Base-by-base conservation (phyloP, 1,284 basidiomycete species). In the Polyporus tsugae region DNA sequence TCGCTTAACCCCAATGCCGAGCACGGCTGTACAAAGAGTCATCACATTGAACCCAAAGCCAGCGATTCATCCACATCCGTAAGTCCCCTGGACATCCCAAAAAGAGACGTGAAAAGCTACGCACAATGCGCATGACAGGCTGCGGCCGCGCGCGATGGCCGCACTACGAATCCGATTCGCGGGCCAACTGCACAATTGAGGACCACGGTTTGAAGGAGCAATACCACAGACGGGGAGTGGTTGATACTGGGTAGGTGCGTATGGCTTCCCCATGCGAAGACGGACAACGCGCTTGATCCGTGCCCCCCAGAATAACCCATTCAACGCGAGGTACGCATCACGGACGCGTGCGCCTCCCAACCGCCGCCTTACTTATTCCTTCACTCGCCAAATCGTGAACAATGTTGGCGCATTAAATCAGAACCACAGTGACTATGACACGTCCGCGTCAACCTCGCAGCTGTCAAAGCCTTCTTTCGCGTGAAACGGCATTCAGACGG, bases 191-290 rank as follows among this genome's bases (percentile, higher is more conserved):
- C 10, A 46, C 22, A 52, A 52, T 52, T 25, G 4, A 25, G 7
- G 46, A 52, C 13, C 22, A 6, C 46, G 10, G 10, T 11, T 52
- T 25, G 22, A 13, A 52, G 22, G 22, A 9, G n/a, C 44, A 10
- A 22, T 22, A n/a, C 44, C 44, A 7, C n/a, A 7, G 11, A 22
- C n/a, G n/a, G 22, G n/a, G 52, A 33, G 29, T 52, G 44, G 60
- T 35, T 66, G 58, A 66, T 66, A 52, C 29, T 29, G 29, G 6
- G 4, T 10, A 22, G 62, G 44, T 63, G 62, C 39, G 46, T 63
- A 63, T 67, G 46, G 57, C 44, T 67, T 62, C 62, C 33, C 22
- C 7, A 35, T 46, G 55, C 38, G 46, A 53, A 29, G 39, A 15
- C 33, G 36, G 22, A 22, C 64, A 65, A 60, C 64, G 39, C 58